phyloP scores from a whole-genome alignment of 805 yeast species.

The Cyberlindnera maritima region DNA sequence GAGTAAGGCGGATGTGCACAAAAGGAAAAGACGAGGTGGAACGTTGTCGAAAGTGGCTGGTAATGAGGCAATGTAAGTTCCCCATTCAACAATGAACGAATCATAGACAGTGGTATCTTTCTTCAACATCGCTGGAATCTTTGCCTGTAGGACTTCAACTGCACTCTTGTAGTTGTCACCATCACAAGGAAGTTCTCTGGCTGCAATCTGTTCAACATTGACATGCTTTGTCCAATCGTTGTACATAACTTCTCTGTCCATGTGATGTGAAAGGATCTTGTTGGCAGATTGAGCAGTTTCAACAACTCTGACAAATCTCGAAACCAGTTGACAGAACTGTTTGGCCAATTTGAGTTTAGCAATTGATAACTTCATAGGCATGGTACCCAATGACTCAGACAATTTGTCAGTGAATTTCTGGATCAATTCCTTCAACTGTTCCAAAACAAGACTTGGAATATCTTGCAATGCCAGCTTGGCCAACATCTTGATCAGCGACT shows the following conservation, averaged over 20 bases:
- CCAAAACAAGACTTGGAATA: constrained; percentile 56
- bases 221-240: constrained; percentile 55
- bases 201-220: constrained; percentile 42
- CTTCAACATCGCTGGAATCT: constrained; percentile 33
- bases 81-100: constrained; percentile 26
- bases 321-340: constrained; percentile 49
- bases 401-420: constrained; percentile 46
- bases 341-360: constrained; percentile 54
- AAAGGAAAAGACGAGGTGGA: constrained; percentile 53
- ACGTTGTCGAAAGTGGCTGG: constrained; percentile 48
- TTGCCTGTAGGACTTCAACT: constrained; percentile 34
- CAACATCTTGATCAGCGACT: constrained; percentile 52
- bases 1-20: constrained; percentile 50
- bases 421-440: constrained; percentile 53
- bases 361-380: constrained; percentile 50
- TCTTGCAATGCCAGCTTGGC: constrained; percentile 56
- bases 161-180: constrained; percentile 32
- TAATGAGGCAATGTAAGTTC: constrained; percentile 37
- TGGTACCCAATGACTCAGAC: constrained; percentile 36
- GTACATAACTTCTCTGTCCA: constrained; percentile 49
- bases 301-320: constrained; percentile 51
- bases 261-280: constrained; percentile 40
- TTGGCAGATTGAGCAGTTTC: constrained; percentile 52
- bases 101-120: constrained; percentile 13
- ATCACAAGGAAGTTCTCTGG: constrained; percentile 51